Base-by-base conservation (phyloP, 176 grass and related monocot species). In the Ananas comosus region DNA sequence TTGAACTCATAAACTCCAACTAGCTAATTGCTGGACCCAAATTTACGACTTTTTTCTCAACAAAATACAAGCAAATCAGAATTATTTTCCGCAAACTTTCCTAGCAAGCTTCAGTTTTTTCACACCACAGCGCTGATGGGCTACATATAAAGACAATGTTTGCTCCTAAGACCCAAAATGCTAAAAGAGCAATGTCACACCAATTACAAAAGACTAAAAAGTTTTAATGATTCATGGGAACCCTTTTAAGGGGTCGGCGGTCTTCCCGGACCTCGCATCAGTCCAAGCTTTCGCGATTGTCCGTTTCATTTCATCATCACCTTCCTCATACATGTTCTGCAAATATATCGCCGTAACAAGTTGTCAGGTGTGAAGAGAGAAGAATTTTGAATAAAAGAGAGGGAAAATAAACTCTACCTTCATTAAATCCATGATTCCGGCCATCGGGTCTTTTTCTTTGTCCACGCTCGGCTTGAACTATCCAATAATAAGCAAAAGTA, bases 401-500 rank as follows among this genome's bases (percentile, higher is more conserved):
- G 3, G 13, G 17, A 4, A 28, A 10, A 2, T 12, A 49, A 28
- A 4, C 24, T 21, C 71, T 81, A 89, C 92, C 88, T 96, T 96
- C 88, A 96, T 92, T 49, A 96, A 83, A 80, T 96, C 79, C 88
- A 96, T 92, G 18, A 92, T 87, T 74, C 92, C 92, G 12, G 92
- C 83, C 92, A 96, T 96, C 3, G 92, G 92, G 56, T 96, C 86
- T 74, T 88, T 89, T 16, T 89, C 83, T 71, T 91, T 90, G 52
- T 50, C 86, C 51, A 80, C 54, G 73, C 79, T 87, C 87, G 86
- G 86, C 68, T 96, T 96, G 49, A 92, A 70, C 88, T 96, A 42
- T 42, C 4, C 5, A 42, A 42, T 42, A 42, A 42, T 7, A 42
- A 42, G 33, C 33, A 42, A 42, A 42, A 42, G 33, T 42, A 42